Conservation (phyloP, 2,329 filamentous ascomycete species). For the Ilyonectria sp. region DNA sequence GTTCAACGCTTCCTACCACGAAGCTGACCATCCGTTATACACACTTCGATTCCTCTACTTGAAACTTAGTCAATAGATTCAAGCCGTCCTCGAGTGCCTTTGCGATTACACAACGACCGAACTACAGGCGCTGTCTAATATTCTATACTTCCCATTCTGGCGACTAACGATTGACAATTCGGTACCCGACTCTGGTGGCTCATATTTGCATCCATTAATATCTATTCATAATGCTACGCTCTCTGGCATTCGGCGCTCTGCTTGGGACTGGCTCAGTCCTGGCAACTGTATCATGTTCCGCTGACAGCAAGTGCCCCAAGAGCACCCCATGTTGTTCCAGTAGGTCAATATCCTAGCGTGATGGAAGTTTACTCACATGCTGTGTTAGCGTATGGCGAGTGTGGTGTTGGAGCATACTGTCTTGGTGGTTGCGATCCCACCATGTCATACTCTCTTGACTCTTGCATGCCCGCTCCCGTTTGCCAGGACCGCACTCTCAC, state of each 20-base stretch:
- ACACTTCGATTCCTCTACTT: too few relatives aligned
- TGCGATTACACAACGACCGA: background rate
- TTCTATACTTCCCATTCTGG: background rate
- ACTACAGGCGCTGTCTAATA: background rate
- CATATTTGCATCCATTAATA: slow-evolving; percentile 10
- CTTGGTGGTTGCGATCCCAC: slow-evolving; percentile 94
- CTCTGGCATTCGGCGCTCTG: slow-evolving; percentile 50
- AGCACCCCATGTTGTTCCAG: slow-evolving; percentile 83
- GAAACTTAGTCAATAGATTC: background rate
- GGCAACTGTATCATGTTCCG: slow-evolving; percentile 50
- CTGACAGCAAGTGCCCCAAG: slow-evolving; percentile 75
- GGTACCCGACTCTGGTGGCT: background rate
- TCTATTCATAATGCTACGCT: slow-evolving; percentile 51
- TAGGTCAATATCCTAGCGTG: slow-evolving; percentile 61
- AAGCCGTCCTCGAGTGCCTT: background rate
- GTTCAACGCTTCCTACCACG: background rate
- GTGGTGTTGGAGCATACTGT: slow-evolving; percentile 94
- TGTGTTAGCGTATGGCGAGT: slow-evolving; percentile 86
- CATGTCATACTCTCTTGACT: slow-evolving; percentile 85
- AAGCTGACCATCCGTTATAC: background rate
- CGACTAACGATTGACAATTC: background rate
- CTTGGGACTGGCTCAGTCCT: slow-evolving; percentile 50
- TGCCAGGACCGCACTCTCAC: slow-evolving; percentile 83
- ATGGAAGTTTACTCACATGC: background rate
- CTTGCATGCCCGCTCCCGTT: slow-evolving; percentile 87